Percentiles rank a stretch among this genome's conserved stretches.
These are phyloP conservation scores for Neofusicoccum sp. DNA, from an alignment of 2,329 filamentous ascomycete species.

Conservation along the genomic window DNA sequence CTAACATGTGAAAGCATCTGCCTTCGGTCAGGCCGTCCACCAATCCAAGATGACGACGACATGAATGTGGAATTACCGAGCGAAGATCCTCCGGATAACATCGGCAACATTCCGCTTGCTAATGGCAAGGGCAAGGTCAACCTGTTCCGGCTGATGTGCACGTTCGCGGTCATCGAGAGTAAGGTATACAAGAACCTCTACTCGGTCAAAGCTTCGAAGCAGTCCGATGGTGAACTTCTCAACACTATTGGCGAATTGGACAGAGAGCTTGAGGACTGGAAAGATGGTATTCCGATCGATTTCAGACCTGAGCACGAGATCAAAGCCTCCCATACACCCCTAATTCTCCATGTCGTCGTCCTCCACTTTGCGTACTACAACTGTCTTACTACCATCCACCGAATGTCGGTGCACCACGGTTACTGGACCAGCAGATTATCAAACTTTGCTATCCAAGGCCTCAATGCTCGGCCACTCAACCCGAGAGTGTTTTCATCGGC, in stretches of 20 bases:
- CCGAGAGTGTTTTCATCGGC: slow-evolving; percentile 94
- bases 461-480: slow-evolving; percentile 89
- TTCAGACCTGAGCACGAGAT: slow-evolving; percentile 98
- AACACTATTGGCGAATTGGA: slow-evolving; percentile 97
- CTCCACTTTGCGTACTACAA: slow-evolving; percentile 98
- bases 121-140: slow-evolving; percentile 94
- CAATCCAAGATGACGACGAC: slow-evolving; percentile 74
- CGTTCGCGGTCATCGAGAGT: slow-evolving; percentile 88
- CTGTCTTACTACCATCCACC: slow-evolving; percentile 94
- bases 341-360: slow-evolving; percentile 93
- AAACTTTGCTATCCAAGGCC: slow-evolving; percentile 91
- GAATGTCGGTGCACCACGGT: slow-evolving; percentile 96
- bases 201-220: slow-evolving; percentile 86
- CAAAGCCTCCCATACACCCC: slow-evolving; percentile 84
- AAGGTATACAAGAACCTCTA: slow-evolving; percentile 93
- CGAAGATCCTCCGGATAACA: slow-evolving; percentile 86
- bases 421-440: slow-evolving; percentile 97
- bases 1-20: slow-evolving; percentile 56
- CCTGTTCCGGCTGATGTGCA: slow-evolving; percentile 88
- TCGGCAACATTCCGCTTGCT: slow-evolving; percentile 88
- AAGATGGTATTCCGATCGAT: slow-evolving; percentile 90
- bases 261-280: slow-evolving; percentile 83
- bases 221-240: slow-evolving; percentile 88
- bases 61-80: slow-evolving; percentile 97
- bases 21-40: slow-evolving; percentile 70